phyloP scores from a whole-genome alignment of 1,139 yeast genomes.

The Pichia sp. region DNA sequence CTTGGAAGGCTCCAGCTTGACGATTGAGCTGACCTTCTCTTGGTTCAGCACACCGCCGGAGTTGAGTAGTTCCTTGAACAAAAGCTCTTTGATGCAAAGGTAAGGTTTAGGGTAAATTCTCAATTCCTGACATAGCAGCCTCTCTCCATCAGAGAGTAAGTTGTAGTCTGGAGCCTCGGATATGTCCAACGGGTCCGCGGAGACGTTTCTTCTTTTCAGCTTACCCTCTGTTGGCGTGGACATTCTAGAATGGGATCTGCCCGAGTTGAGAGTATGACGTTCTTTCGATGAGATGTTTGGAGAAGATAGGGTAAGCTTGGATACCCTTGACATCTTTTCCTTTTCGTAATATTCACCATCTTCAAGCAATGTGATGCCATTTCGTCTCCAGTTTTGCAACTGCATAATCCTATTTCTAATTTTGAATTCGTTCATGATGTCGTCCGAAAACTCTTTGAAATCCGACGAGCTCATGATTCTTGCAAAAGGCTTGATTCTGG shows the following conservation, averaged over 20 bases:
- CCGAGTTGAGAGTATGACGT: conserved; percentile 29
- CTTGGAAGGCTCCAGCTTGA: conserved; percentile 82
- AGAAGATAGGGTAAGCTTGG: conserved; percentile 18
- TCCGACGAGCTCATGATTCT: conserved; percentile 77
- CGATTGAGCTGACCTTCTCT: conserved; percentile 74
- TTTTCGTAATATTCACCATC: conserved; percentile 84
- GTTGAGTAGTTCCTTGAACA: conserved; percentile 81
- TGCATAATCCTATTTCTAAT: conserved; percentile 81
- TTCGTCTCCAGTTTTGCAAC: conserved; percentile 86
- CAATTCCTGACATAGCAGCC: conserved; percentile 73
- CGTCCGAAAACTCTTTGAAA: conserved; percentile 67
- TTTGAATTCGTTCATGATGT: conserved; percentile 70
- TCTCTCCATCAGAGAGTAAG: conserved; percentile 78
- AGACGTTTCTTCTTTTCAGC: conserved; percentile 19
- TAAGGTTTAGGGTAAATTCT: conserved; percentile 91
- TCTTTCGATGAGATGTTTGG: conserved; percentile 22
- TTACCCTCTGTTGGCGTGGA: conserved; percentile 25
- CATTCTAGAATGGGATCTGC: conserved; percentile 27
- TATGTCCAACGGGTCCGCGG: conserved; percentile 55
- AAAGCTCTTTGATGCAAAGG: conserved; percentile 84
- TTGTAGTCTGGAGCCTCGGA: conserved; percentile 82
- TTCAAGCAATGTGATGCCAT: conserved; percentile 81
- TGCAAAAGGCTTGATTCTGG: conserved; percentile 74
- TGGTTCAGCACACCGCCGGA: conserved; percentile 81
- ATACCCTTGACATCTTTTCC: conserved; percentile 54